Evolutionary conservation across 2,329 filamentous ascomycete species (phyloP).

Genomic region (Neofusicoccum cordaticola): DNA sequence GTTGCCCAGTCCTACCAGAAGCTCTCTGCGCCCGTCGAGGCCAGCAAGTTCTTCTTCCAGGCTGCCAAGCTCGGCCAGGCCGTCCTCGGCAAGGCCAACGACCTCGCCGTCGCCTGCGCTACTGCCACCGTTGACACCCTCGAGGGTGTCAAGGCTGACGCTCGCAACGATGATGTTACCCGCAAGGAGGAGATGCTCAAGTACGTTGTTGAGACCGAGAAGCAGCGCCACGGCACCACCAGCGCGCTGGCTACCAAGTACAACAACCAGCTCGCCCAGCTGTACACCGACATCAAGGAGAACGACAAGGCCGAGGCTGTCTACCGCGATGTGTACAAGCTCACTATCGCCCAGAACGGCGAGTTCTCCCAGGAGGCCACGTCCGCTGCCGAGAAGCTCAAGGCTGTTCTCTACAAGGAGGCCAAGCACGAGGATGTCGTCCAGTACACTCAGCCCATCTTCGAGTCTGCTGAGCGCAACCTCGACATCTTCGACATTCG

Average conservation of each 20-base stretch:
- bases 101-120: slow-evolving; percentile 17
- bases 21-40: slow-evolving; percentile 24
- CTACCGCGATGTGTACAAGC: slow-evolving; percentile 25
- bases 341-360: slow-evolving; percentile 23
- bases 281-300: slow-evolving; percentile 25
- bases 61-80: slow-evolving; percentile 25
- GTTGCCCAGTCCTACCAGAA: slow-evolving; percentile 17
- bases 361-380: slow-evolving; percentile 25
- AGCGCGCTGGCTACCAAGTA: slow-evolving; percentile 23
- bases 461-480: slow-evolving; percentile 16
- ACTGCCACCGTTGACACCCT: slow-evolving; percentile 14
- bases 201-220: slow-evolving; percentile 24
- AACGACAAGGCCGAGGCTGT: slow-evolving; percentile 25
- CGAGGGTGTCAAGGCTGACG: slow-evolving; percentile 7
- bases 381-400: slow-evolving; percentile 23
- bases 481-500: slow-evolving; percentile 18
- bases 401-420: slow-evolving; percentile 21
- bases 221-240: slow-evolving; percentile 20
- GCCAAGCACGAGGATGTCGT: slow-evolving; percentile 16
- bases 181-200: slow-evolving; percentile 25
- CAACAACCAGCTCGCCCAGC: slow-evolving; percentile 24
- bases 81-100: slow-evolving; percentile 15
- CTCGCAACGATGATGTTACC: slow-evolving; percentile 19
- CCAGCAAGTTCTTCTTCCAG: slow-evolving; percentile 37
- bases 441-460: slow-evolving; percentile 17